Conservation (phyloP, 2,329 filamentous ascomycete species). For the Arthrobotrys megalospora region DNA sequence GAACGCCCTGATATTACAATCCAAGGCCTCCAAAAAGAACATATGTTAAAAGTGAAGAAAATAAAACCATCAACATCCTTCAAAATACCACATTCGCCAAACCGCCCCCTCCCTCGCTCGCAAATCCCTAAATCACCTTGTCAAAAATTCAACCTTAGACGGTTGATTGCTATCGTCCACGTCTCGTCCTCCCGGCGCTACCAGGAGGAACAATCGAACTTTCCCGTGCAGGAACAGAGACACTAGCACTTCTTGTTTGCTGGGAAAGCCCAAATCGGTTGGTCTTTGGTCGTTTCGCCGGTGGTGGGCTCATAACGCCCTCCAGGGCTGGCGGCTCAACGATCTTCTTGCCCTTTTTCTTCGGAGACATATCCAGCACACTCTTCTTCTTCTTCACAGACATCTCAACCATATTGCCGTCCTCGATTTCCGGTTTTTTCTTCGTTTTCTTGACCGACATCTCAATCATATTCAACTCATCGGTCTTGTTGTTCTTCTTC, state of each 20-base stretch:
- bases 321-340: conserved; percentile 19
- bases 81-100: background rate
- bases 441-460: background rate
- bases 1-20: conserved; percentile 37
- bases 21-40: conserved; percentile 13
- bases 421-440: conserved; percentile 31
- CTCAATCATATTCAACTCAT: background rate
- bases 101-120: background rate
- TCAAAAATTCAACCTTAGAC: conserved; percentile 1
- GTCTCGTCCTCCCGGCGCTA: conserved; percentile 29
- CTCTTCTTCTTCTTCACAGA: conserved; percentile 5
- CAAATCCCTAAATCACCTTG: too few relatives aligned
- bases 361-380: background rate
- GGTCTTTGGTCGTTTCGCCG: conserved; percentile 38
- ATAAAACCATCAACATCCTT: conserved; percentile 5
- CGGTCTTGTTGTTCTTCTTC: conserved; percentile 13
- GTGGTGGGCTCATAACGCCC: conserved; percentile 40
- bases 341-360: background rate
- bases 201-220: conserved; percentile 44
- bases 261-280: conserved; percentile 37
- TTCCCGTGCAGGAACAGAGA: conserved; percentile 33
- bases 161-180: conserved; percentile 28
- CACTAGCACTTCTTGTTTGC: conserved; percentile 44
- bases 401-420: conserved; percentile 35
- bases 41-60: conserved; percentile 20